Conservation (phyloP, 306 rosid species). For the Chamaecrista fasciculata region DNA sequence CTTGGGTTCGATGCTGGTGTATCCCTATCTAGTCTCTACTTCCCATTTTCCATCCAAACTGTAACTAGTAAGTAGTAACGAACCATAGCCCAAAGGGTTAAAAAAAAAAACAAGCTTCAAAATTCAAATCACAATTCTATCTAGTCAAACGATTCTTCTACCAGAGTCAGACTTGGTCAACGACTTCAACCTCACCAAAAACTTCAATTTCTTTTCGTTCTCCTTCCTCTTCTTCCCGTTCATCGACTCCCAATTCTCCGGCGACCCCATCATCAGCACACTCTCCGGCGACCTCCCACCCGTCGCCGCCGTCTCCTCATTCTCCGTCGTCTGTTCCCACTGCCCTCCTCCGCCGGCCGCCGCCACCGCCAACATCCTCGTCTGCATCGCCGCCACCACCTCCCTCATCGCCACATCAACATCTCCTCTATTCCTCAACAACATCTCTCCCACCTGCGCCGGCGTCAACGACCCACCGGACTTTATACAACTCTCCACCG, state of each 20-base stretch:
- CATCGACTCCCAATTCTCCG: slow-evolving; percentile 69
- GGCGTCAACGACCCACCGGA: slow-evolving; percentile 79
- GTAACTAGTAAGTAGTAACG: no score
- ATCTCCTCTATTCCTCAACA: slow-evolving; percentile 59
- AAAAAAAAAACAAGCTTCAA: no score
- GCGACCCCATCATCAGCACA: slow-evolving; percentile 69
- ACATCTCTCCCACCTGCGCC: slow-evolving; percentile 75
- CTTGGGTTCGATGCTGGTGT: no score
- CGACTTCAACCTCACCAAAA: slow-evolving; percentile 75
- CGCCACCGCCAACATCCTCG: slow-evolving; percentile 33
- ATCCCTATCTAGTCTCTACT: no score
- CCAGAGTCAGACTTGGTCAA: slow-evolving; percentile 81
- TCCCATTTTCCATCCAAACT: no score
- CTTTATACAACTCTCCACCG: slow-evolving; percentile 58
- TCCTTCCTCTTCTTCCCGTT: slow-evolving; percentile 57
- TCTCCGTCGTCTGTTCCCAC: slow-evolving; percentile 32
- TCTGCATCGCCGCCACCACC: slow-evolving; percentile 62
- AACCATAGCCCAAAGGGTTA: no score
- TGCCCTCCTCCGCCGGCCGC: slow-evolving; percentile 28
- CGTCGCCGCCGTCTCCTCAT: slow-evolving; percentile 36
- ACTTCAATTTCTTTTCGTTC: slow-evolving; percentile 57
- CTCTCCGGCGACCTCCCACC: slow-evolving; percentile 78
- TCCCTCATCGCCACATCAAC: slow-evolving; percentile 70
- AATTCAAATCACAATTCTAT: no score
- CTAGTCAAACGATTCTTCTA: slow-evolving; percentile 4